These are phyloP conservation scores for Paramecium tetraurelia DNA, from an alignment of 73 alveolate species.

Conservation along the genomic window DNA sequence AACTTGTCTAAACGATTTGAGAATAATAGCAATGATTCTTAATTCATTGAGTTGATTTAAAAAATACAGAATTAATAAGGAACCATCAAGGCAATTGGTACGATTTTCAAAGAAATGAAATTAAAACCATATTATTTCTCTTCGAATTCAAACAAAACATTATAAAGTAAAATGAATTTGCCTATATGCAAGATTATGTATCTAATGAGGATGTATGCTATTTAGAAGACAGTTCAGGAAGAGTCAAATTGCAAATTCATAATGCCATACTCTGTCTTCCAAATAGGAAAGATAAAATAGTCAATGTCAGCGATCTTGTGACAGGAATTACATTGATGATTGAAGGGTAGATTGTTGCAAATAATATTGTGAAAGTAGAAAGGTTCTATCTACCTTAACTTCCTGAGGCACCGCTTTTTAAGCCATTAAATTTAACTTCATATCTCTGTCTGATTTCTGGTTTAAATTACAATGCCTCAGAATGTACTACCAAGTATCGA, in stretches of 20 bases:
- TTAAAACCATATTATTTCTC: constrained; percentile 23
- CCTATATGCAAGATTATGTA: background rate
- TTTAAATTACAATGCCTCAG: background rate
- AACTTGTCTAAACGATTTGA: background rate
- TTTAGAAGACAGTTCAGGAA: constrained; percentile 11
- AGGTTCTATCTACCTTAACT: background rate
- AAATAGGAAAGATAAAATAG: background rate
- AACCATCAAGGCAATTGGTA: background rate
- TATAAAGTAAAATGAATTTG: background rate
- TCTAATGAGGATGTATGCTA: constrained; percentile 9
- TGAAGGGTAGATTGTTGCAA: background rate
- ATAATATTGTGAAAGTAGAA: background rate
- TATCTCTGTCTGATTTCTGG: constrained; percentile 24
- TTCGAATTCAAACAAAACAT: background rate
- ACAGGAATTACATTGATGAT: constrained; percentile 35
- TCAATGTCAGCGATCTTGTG: background rate
- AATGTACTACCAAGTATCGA: background rate
- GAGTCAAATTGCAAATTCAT: background rate
- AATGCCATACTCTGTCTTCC: background rate
- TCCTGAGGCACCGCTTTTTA: background rate
- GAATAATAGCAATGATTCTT: background rate
- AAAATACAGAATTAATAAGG: background rate
- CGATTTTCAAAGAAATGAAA: constrained; percentile 26
- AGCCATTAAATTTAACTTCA: background rate
- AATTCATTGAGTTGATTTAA: background rate